Conservation (phyloP, 495 filamentous ascomycete species). For the Aspergillus wentii region DNA sequence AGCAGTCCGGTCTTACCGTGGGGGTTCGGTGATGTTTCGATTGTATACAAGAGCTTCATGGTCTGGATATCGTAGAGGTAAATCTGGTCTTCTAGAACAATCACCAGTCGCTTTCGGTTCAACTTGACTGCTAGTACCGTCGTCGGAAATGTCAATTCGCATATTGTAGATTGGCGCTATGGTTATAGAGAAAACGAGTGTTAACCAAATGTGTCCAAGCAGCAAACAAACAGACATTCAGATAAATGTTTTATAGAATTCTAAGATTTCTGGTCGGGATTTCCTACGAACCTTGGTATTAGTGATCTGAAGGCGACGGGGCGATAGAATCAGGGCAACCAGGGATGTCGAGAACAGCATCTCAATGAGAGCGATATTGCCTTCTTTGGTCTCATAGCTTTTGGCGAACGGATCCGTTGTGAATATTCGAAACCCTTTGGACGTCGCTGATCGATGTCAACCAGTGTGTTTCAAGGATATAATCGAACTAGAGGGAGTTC, state of each 20-base stretch:
- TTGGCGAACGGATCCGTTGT: slow-evolving; percentile 93
- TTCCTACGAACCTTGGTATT: slow-evolving; percentile 80
- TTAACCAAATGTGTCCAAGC: slow-evolving; percentile 5
- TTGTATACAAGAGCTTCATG: slow-evolving; percentile 87
- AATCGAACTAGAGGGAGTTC: background rate
- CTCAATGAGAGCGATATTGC: slow-evolving; percentile 90
- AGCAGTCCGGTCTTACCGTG: slow-evolving; percentile 47
- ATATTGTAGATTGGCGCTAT: slow-evolving; percentile 90
- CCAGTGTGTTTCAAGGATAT: slow-evolving; percentile 5
- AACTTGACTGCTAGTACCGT: slow-evolving; percentile 87
- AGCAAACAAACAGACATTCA: too few relatives aligned
- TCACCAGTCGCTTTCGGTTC: slow-evolving; percentile 89
- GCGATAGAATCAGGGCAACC: slow-evolving; percentile 86
- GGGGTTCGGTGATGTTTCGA: slow-evolving; percentile 89
- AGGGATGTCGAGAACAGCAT: slow-evolving; percentile 99
- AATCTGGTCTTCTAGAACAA: slow-evolving; percentile 90
- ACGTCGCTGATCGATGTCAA: slow-evolving; percentile 59
- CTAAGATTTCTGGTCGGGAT: slow-evolving; percentile 1
- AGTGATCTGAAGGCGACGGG: slow-evolving; percentile 84
- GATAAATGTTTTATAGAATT: too few relatives aligned
- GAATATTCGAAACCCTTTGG: slow-evolving; percentile 90
- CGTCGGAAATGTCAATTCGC: slow-evolving; percentile 95
- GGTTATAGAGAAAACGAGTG: slow-evolving; percentile 3
- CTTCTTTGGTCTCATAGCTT: slow-evolving; percentile 86
- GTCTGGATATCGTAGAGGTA: slow-evolving; percentile 98